These are phyloP conservation scores for Penstemon eatonii DNA, from an alignment of 257 asterid genomes.

Conservation along the genomic window DNA sequence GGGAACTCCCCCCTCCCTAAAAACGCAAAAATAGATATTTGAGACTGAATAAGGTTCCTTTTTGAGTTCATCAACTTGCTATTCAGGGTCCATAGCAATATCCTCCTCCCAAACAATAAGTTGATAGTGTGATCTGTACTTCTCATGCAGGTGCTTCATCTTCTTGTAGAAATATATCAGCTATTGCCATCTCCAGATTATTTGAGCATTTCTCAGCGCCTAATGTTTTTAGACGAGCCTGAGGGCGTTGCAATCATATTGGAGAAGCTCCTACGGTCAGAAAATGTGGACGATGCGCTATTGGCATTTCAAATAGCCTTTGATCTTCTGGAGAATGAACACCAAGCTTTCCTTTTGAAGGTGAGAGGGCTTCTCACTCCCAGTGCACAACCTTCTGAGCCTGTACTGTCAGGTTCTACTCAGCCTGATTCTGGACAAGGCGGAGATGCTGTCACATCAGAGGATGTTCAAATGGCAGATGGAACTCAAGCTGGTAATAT, in stretches of 20 bases:
- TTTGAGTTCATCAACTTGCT: conserved; percentile 16
- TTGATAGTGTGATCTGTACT: not conserved
- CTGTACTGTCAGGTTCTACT: conserved; percentile 43
- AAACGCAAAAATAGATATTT: not conserved
- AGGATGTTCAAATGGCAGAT: conserved; percentile 72
- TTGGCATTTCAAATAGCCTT: conserved; percentile 93
- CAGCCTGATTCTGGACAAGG: conserved; percentile 28
- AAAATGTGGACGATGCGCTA: conserved; percentile 71
- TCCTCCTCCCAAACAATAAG: not conserved
- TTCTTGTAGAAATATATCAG: conserved; percentile 77
- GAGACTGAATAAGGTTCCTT: not conserved
- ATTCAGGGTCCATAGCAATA: not conserved
- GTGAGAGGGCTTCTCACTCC: conserved; percentile 72
- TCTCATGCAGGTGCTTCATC: conserved; percentile 70
- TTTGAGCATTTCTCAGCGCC: conserved; percentile 89
- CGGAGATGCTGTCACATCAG: conserved; percentile 42
- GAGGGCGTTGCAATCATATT: conserved; percentile 73
- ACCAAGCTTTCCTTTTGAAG: conserved; percentile 84
- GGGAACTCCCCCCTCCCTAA: not conserved
- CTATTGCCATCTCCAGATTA: conserved; percentile 90
- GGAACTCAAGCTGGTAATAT: conserved; percentile 45
- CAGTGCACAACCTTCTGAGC: conserved; percentile 49
- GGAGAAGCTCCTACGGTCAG: conserved; percentile 76
- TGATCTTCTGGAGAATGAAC: conserved; percentile 89
- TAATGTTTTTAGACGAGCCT: conserved; percentile 91